Evolutionary conservation across 306 rosid species (phyloP).

Genomic region (Malus orientalis): DNA sequence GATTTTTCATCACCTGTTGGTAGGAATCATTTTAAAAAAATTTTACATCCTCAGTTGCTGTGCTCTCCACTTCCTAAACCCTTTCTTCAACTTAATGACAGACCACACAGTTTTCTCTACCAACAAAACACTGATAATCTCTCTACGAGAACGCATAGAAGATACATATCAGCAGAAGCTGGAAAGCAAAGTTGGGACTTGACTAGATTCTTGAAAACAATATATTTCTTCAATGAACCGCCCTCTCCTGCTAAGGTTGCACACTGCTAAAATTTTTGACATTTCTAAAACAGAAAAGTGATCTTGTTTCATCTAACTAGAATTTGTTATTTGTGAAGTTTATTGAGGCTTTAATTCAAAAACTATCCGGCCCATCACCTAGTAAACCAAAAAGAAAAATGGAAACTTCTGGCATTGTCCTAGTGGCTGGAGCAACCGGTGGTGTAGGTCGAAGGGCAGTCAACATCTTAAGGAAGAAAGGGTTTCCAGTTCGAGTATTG

Average conservation of each 20-base stretch:
- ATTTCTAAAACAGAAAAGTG: not conserved
- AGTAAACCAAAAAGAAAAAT: slow-evolving; percentile 41
- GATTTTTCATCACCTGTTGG: slow-evolving; percentile 39
- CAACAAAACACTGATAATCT: slow-evolving; percentile 17
- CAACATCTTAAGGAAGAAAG: slow-evolving; percentile 58
- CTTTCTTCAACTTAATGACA: slow-evolving; percentile 55
- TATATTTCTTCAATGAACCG: slow-evolving; percentile 69
- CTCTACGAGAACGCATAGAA: slow-evolving; percentile 28
- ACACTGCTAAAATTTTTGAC: not conserved
- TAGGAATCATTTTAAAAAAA: slow-evolving; percentile 23
- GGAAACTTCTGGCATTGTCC: slow-evolving; percentile 68
- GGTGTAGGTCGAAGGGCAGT: slow-evolving; percentile 96
- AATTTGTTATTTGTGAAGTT: slow-evolving; percentile 48
- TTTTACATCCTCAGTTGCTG: slow-evolving; percentile 25
- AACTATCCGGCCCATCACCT: slow-evolving; percentile 52
- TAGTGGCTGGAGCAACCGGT: slow-evolving; percentile 95
- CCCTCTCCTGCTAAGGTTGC: slow-evolving; percentile 87
- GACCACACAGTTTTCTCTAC: slow-evolving; percentile 28
- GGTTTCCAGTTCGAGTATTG: slow-evolving; percentile 75
- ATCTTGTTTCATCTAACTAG: slow-evolving; percentile 37
- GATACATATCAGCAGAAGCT: slow-evolving; percentile 49
- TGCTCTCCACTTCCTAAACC: slow-evolving; percentile 54
- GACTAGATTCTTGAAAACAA: slow-evolving; percentile 66
- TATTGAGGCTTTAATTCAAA: slow-evolving; percentile 67
- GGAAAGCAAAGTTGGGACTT: slow-evolving; percentile 70